These are phyloP conservation scores for Neotropicomus parvogracilis DNA, from an alignment of 1,284 basidiomycete species.

Conservation along the genomic window DNA sequence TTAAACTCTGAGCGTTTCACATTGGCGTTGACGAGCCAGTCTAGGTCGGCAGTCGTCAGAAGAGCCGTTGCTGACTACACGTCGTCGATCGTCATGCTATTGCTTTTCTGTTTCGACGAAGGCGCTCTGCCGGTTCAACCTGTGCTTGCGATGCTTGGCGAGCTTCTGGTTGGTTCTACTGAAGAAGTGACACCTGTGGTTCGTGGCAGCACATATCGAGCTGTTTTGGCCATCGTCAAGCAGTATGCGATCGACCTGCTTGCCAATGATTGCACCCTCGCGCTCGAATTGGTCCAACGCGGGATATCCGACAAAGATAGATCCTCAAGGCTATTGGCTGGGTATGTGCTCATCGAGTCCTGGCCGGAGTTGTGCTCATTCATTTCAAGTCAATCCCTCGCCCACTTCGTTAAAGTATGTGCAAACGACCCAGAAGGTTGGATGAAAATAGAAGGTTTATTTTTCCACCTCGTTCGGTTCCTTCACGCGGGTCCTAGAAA, in stretches of 20 bases:
- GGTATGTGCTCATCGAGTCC: slow-evolving; percentile 42
- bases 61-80: slow-evolving; percentile 26
- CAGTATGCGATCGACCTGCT: slow-evolving; percentile 44
- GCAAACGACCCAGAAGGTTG: slow-evolving; percentile 29
- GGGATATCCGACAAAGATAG: slow-evolving; percentile 55
- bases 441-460: slow-evolving; percentile 41
- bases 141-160: slow-evolving; percentile 19
- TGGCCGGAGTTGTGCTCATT: slow-evolving; percentile 12
- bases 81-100: slow-evolving; percentile 14
- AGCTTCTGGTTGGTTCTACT: slow-evolving; percentile 46
- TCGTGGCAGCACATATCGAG: slow-evolving; percentile 43
- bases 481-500: slow-evolving; percentile 42
- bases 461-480: slow-evolving; percentile 46
- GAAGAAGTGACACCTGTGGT: slow-evolving; percentile 46
- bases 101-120: slow-evolving; percentile 9
- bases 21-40: slow-evolving; percentile 10
- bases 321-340: slow-evolving; percentile 59
- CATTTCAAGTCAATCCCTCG: slow-evolving; percentile 44
- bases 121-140: slow-evolving; percentile 27
- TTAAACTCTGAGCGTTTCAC: not conserved
- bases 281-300: slow-evolving; percentile 40
- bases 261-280: slow-evolving; percentile 26
- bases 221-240: slow-evolving; percentile 44
- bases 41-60: slow-evolving; percentile 20
- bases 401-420: slow-evolving; percentile 45